Conservation (phyloP, 495 filamentous ascomycete genomes). For the Penicillium arizonense region DNA sequence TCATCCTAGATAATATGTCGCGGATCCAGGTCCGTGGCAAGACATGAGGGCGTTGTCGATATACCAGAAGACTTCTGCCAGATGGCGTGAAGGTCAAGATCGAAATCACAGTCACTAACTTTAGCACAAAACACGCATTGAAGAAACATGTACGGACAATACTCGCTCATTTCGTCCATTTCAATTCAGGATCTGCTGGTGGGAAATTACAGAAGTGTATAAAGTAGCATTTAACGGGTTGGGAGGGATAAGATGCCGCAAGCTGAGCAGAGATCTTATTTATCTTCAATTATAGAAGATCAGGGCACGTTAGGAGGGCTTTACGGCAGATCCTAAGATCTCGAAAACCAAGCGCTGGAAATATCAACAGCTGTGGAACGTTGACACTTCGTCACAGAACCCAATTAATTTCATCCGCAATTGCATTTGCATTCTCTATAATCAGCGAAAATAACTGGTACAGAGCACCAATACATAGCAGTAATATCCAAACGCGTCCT, state of each 20-base stretch:
- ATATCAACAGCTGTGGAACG: not conserved
- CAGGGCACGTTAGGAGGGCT: not conserved
- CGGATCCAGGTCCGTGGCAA: conserved; percentile 1
- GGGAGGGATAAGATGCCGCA: not conserved
- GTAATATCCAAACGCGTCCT: not conserved
- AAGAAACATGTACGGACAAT: not conserved
- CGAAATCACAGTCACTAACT: conserved; percentile 1
- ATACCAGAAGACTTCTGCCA: conserved; percentile 8
- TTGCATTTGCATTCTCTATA: too few relatives aligned
- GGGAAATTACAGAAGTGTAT: not conserved
- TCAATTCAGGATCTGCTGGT: too few relatives aligned
- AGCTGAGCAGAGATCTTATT: not conserved
- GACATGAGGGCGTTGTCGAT: conserved; percentile 5
- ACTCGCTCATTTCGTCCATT: not conserved
- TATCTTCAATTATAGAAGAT: not conserved
- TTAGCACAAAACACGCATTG: not conserved
- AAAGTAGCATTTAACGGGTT: not conserved
- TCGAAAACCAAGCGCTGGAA: not conserved
- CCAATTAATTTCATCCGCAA: too few relatives aligned
- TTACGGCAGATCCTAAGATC: not conserved
- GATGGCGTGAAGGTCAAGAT: conserved; percentile 3
- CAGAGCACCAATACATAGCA: not conserved
- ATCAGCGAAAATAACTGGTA: too few relatives aligned
- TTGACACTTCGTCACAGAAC: not conserved
- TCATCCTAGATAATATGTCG: not conserved